Evolutionary conservation across 495 filamentous ascomycete species (phyloP).

Genomic region (Penicillium cinerascens): DNA sequence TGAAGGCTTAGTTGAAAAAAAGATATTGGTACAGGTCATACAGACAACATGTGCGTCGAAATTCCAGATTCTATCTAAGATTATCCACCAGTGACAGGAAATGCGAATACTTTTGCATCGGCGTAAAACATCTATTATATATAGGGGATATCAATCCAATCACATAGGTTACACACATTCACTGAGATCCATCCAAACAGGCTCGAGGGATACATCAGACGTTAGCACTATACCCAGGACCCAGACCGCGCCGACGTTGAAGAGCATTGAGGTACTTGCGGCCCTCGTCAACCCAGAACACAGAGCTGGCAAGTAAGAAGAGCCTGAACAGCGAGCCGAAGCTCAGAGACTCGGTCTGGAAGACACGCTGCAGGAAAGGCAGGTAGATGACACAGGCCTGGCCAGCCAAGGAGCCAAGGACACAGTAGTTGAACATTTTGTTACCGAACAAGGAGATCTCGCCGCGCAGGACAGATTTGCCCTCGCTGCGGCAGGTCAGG

Average conservation of each 20-base stretch:
- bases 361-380: slow-evolving; percentile 86
- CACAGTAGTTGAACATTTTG: slow-evolving; percentile 93
- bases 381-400: slow-evolving; percentile 91
- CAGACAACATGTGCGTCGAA: neutral
- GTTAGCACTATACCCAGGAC: slow-evolving; percentile 43
- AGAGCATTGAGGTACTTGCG: slow-evolving; percentile 62
- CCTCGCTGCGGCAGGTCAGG: slow-evolving; percentile 85
- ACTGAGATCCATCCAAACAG: neutral
- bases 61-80: neutral
- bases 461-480: slow-evolving; percentile 80
- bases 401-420: slow-evolving; percentile 75
- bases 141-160: slow-evolving; percentile 19
- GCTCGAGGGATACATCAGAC: slow-evolving; percentile 27
- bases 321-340: slow-evolving; percentile 69
- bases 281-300: slow-evolving; percentile 92
- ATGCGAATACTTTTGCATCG: neutral
- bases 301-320: slow-evolving; percentile 70
- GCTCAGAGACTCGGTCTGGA: slow-evolving; percentile 87
- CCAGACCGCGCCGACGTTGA: slow-evolving; percentile 33
- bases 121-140: slow-evolving; percentile 17
- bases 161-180: slow-evolving; percentile 17
- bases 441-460: slow-evolving; percentile 82
- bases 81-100: too few species aligned
- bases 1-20: too few species aligned
- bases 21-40: too few species aligned